phyloP scores from a whole-genome alignment of 768 basidiomycete genomes.

The Clitopilus passeckerianus region DNA sequence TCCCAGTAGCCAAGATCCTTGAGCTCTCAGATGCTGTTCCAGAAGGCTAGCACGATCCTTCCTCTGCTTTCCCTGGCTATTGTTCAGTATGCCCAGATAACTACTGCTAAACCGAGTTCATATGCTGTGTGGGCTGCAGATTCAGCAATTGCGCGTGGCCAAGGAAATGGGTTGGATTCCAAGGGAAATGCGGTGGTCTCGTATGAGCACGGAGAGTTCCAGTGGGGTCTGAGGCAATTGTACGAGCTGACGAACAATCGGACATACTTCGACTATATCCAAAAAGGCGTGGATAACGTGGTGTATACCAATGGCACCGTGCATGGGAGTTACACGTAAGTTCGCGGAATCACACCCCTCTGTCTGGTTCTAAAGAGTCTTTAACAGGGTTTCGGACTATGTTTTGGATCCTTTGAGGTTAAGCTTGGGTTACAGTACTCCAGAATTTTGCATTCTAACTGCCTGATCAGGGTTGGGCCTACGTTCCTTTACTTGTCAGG shows the following conservation, averaged over 20 bases:
- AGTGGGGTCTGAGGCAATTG: conserved; percentile 35
- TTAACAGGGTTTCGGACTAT: conserved; percentile 25
- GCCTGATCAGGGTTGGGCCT: conserved; percentile 27
- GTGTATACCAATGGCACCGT: conserved; percentile 36
- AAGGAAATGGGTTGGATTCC: conserved; percentile 36
- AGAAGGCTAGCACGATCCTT: not conserved
- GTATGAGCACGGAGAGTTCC: conserved; percentile 35
- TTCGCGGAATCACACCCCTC: not conserved
- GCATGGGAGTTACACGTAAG: conserved; percentile 34
- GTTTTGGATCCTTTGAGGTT: conserved; percentile 32
- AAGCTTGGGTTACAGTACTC: not conserved
- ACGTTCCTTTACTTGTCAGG: conserved; percentile 30
- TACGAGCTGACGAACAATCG: conserved; percentile 35
- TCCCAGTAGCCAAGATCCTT: not conserved
- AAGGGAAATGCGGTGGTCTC: conserved; percentile 29
- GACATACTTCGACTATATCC: conserved; percentile 37
- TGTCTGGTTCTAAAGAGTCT: not conserved
- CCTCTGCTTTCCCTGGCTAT: not conserved
- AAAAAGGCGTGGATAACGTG: conserved; percentile 31
- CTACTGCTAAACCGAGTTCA: conserved; percentile 25
- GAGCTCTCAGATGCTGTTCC: not conserved
- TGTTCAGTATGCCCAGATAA: conserved; percentile 3
- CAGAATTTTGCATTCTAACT: not conserved
- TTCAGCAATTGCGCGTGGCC: conserved; percentile 35
- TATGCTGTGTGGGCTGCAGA: conserved; percentile 43